Conservation (phyloP, 2,329 filamentous ascomycete genomes). For the Sporothrix globosa region DNA sequence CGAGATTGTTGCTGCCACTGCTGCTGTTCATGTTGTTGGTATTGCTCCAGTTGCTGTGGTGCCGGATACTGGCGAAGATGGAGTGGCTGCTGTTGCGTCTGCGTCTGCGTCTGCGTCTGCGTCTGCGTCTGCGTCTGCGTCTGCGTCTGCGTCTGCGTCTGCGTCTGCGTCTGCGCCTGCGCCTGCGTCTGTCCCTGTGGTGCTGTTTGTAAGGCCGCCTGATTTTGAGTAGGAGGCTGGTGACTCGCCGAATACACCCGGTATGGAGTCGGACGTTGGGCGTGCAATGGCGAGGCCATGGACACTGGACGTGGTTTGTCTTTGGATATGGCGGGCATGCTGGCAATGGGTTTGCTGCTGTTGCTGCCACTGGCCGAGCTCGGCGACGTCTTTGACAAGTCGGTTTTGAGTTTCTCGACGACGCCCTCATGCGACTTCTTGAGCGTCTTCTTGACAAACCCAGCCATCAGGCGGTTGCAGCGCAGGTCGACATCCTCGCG, state of each 20-base stretch:
- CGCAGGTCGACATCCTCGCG: constrained; percentile 84
- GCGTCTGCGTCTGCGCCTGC: background rate
- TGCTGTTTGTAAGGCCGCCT: background rate
- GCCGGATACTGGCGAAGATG: background rate
- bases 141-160: background rate
- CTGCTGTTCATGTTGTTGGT: background rate
- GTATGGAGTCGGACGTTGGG: constrained; percentile 10
- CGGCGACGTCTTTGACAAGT: background rate
- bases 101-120: no score
- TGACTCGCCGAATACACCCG: background rate
- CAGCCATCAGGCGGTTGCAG: constrained; percentile 75
- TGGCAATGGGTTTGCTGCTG: background rate
- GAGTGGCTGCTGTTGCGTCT: background rate
- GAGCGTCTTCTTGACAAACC: constrained; percentile 81
- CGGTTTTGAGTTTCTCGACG: constrained; percentile 53
- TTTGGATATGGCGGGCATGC: background rate
- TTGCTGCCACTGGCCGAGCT: background rate
- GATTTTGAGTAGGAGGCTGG: background rate
- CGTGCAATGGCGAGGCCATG: background rate
- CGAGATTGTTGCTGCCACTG: background rate
- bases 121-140: background rate
- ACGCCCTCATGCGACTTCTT: constrained; percentile 73
- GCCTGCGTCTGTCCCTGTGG: background rate
- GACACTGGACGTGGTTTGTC: background rate
- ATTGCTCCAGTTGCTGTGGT: background rate